These are phyloP conservation scores for Ascobolus immersus DNA, from an alignment of 495 filamentous ascomycete species.

Conservation along the genomic window DNA sequence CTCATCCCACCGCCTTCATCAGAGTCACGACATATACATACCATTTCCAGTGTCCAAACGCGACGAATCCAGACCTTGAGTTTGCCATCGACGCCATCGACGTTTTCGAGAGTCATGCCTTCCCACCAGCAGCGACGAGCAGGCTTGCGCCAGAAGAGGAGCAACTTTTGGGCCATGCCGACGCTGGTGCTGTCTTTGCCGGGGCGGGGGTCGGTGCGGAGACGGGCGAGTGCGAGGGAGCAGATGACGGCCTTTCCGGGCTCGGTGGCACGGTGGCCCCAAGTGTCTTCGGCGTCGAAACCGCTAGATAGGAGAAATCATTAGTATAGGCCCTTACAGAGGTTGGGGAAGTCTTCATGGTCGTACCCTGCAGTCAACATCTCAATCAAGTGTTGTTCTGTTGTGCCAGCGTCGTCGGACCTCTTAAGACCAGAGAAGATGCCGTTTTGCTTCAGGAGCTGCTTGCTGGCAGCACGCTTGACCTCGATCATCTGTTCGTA, in stretches of 20 bases:
- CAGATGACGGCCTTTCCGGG: conserved; percentile 97
- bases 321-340: not conserved
- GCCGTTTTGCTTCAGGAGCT: conserved; percentile 68
- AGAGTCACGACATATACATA: too few relatives aligned
- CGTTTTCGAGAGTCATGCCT: conserved; percentile 68
- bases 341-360: not conserved
- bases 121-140: conserved; percentile 98
- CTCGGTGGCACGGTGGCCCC: conserved; percentile 88
- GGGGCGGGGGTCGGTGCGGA: conserved; percentile 53
- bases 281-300: conserved; percentile 82
- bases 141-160: conserved; percentile 95
- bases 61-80: conserved; percentile 94
- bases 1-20: too few relatives aligned
- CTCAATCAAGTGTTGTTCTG: conserved; percentile 94
- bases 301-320: conserved; percentile 29
- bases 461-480: conserved; percentile 74
- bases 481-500: conserved; percentile 86
- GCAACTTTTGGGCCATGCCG: conserved; percentile 94
- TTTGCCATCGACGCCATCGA: conserved; percentile 75
- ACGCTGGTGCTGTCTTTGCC: conserved; percentile 51
- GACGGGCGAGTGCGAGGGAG: conserved; percentile 71
- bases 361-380: conserved; percentile 93
- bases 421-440: conserved; percentile 88
- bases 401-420: conserved; percentile 87
- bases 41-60: conserved; percentile 98